Evolutionary conservation across 129 eudicot genomes (phyloP).

Genomic region (Saposhnikovia divaricata): DNA sequence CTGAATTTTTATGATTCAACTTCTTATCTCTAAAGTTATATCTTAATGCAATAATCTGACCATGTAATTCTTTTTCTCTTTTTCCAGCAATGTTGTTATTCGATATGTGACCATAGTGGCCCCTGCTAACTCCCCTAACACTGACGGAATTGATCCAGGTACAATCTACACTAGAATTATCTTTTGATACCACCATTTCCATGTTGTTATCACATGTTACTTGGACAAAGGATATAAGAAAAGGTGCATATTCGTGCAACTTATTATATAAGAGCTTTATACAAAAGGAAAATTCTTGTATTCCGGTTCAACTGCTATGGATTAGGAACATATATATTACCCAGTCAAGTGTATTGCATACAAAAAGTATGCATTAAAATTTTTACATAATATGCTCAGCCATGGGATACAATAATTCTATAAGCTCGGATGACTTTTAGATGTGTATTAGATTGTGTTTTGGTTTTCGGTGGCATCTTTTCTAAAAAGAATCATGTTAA

Average conservation of each 20-base stretch:
- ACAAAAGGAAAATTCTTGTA: not conserved
- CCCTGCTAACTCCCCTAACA: constrained; percentile 84
- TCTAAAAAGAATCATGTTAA: too few species aligned
- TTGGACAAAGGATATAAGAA: not conserved
- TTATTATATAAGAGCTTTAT: not conserved
- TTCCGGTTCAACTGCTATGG: not conserved
- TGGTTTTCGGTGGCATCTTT: not conserved
- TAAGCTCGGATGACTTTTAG: not conserved
- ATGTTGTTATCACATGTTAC: not conserved
- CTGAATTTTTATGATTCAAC: not conserved
- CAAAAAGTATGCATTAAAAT: too few species aligned
- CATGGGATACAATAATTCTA: not conserved
- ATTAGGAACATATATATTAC: not conserved
- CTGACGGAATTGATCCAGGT: constrained; percentile 99
- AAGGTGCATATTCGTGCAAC: not conserved
- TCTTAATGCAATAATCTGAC: not conserved
- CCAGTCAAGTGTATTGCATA: not conserved
- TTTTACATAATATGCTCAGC: not conserved
- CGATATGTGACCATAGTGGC: constrained; percentile 83
- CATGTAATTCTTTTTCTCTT: not conserved
- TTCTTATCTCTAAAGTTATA: not conserved
- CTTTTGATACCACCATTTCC: not conserved
- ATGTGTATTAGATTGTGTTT: not conserved
- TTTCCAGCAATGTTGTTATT: constrained; percentile 75
- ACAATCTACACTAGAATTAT: not conserved